Evolutionary conservation across 805 yeast species (phyloP).

Genomic region (Pichia eremophila): DNA sequence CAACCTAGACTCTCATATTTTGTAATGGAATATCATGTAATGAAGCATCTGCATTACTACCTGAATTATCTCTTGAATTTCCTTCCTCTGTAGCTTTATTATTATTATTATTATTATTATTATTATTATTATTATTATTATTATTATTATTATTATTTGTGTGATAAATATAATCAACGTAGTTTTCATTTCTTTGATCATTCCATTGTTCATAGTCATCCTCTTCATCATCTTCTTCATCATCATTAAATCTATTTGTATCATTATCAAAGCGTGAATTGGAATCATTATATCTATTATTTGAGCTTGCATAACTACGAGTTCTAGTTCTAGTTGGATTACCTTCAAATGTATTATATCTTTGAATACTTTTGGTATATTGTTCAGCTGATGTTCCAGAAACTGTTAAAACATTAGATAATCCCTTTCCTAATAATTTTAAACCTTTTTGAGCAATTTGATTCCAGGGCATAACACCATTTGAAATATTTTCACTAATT

Average conservation of each 20-base stretch:
- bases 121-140: too few relatives aligned
- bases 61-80: too few relatives aligned
- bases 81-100: too few relatives aligned
- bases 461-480: constrained; percentile 6
- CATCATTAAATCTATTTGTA: background rate
- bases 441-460: constrained; percentile 1
- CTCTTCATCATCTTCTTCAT: background rate
- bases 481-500: constrained; percentile 3
- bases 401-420: constrained; percentile 5
- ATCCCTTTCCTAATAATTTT: constrained; percentile 3
- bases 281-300: background rate
- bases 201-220: background rate
- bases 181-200: background rate
- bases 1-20: background rate
- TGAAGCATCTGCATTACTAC: too few relatives aligned
- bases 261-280: background rate
- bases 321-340: background rate
- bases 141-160: too few relatives aligned
- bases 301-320: background rate
- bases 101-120: too few relatives aligned
- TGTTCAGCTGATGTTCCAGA: constrained; percentile 4
- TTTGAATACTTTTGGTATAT: constrained; percentile 6
- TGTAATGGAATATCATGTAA: too few relatives aligned
- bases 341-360: constrained; percentile 3
- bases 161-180: background rate